Conservation (phyloP, 139 green algal genomes). For the Chlamydomonas eustigma region DNA sequence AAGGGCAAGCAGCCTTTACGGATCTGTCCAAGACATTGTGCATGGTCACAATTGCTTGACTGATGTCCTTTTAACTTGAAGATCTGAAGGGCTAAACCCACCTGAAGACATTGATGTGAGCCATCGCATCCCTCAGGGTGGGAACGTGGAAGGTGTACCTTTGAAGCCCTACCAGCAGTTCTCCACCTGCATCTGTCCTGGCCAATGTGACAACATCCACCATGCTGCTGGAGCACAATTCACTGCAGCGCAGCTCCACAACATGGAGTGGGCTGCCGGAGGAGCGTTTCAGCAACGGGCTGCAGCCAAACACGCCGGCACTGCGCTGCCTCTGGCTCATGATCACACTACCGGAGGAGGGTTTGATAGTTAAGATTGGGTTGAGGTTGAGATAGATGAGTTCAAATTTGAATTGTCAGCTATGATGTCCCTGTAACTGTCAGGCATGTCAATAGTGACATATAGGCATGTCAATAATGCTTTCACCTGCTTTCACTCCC, state of each 20-base stretch:
- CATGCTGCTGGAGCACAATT: background rate
- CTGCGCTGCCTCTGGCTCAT: background rate
- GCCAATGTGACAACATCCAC: background rate
- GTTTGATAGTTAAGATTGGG: too few species aligned
- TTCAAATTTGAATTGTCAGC: too few species aligned
- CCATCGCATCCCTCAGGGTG: background rate
- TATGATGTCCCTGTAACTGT: too few species aligned
- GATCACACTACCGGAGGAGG: background rate
- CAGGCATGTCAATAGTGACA: too few species aligned
- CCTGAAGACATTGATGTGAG: background rate
- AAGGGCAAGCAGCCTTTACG: background rate
- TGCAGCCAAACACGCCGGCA: background rate
- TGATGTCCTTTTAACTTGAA: background rate
- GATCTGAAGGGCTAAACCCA: background rate
- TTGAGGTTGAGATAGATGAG: too few species aligned
- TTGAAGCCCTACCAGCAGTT: conserved; percentile 7
- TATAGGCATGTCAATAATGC: too few species aligned
- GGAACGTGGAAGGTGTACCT: conserved; percentile 13
- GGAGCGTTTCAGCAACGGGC: background rate
- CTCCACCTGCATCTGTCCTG: conserved; percentile 3
- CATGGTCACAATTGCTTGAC: background rate
- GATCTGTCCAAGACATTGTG: background rate
- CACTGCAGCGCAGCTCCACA: background rate
- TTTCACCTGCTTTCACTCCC: background rate
- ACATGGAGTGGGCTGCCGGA: background rate